Evolutionary conservation across 768 basidiomycete genomes (phyloP).

Genomic region (Coprinopsis sp.): DNA sequence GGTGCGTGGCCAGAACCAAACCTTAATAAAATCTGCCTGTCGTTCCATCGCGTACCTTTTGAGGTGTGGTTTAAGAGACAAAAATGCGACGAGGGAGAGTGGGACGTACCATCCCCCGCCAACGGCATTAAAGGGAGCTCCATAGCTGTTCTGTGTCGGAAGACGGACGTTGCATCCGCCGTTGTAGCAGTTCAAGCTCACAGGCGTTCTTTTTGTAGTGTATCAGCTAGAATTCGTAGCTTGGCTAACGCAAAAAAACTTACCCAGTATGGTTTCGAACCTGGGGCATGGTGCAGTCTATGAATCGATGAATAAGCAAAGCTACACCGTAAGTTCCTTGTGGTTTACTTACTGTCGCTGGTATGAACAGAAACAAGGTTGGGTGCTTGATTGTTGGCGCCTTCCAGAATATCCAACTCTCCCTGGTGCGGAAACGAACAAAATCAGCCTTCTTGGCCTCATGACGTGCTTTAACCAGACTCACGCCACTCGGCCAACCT

Average conservation of each 20-base stretch:
- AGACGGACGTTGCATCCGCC: conserved; percentile 27
- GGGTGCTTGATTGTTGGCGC: conserved; percentile 36
- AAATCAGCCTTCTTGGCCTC: neutral
- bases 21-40: conserved; percentile 47
- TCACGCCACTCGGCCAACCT: conserved; percentile 45
- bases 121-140: conserved; percentile 50
- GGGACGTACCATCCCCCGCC: conserved; percentile 54
- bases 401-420: conserved; percentile 39
- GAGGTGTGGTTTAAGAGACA: neutral
- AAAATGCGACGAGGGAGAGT: neutral
- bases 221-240: conserved; percentile 21
- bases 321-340: neutral
- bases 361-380: conserved; percentile 35
- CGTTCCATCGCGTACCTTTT: conserved; percentile 69
- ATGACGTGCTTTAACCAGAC: conserved; percentile 2
- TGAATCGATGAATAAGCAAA: neutral
- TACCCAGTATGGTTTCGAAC: conserved; percentile 37
- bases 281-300: neutral
- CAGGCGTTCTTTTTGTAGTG: conserved; percentile 16
- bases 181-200: conserved; percentile 21
- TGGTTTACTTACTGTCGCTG: conserved; percentile 31
- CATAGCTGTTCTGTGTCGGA: conserved; percentile 41
- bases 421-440: conserved; percentile 19
- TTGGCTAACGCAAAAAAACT: conserved; percentile 4
- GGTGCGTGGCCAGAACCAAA: conserved; percentile 72